phyloP scores from a whole-genome alignment of 441 rosid genomes.

The Brassica hybrid region DNA sequence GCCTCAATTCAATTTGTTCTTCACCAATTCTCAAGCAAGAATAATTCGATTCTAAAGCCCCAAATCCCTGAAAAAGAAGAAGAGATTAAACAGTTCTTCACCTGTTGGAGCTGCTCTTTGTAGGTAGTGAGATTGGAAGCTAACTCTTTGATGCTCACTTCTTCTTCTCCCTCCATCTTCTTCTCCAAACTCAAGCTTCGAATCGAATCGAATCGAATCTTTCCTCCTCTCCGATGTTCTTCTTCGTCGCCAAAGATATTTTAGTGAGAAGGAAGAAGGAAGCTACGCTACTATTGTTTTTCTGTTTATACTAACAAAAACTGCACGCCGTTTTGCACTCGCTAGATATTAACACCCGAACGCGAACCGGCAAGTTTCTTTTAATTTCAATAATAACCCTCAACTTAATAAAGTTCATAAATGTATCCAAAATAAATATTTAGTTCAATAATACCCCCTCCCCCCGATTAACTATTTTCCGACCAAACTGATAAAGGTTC shows the following conservation, averaged over 20 bases:
- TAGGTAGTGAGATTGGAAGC: slow-evolving; percentile 93
- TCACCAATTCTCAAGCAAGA: not conserved
- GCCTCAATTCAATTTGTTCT: slow-evolving; percentile 8
- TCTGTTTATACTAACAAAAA: slow-evolving; percentile 11
- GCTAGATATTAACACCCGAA: too few species aligned
- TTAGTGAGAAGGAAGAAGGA: not conserved
- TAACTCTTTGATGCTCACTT: slow-evolving; percentile 75
- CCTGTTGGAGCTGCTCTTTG: slow-evolving; percentile 87
- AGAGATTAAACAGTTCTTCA: slow-evolving; percentile 17
- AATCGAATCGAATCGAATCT: slow-evolving; percentile 14
- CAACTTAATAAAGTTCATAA: not conserved
- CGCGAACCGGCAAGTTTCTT: not conserved
- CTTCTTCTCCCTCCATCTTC: slow-evolving; percentile 81
- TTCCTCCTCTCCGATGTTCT: slow-evolving; percentile 14
- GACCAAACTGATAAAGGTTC: not conserved
- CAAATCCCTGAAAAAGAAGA: not conserved
- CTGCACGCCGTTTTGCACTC: slow-evolving; percentile 35
- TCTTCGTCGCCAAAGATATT: slow-evolving; percentile 13
- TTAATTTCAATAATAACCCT: not conserved
- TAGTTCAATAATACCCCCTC: too few species aligned
- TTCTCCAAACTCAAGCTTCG: not conserved
- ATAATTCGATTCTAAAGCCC: not conserved
- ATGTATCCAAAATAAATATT: not conserved
- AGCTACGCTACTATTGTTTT: too few species aligned
- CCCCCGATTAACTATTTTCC: too few species aligned